Base-by-base conservation (phyloP, 192 early-diverging fungal species). In the Piromyces sp. region DNA sequence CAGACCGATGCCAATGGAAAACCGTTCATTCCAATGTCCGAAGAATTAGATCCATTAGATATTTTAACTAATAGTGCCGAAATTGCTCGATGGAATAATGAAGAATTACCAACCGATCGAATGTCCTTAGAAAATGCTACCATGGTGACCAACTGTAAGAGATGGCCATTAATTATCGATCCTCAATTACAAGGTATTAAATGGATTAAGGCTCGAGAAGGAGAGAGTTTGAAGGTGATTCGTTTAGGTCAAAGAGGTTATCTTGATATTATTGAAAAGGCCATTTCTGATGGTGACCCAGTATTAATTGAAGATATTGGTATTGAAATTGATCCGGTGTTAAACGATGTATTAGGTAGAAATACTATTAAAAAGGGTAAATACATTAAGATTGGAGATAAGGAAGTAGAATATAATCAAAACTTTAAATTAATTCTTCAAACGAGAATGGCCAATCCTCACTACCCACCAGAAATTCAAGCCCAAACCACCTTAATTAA, bases 391-490 rank as follows among this genome's bases (percentile, higher is more conserved):
- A 91, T 92, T 88, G 91, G 91, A 51, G 91, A 92, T 85, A 92
- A 92, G 80, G 91, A 92, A 87, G 90, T 92, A 28, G 91, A 92
- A 81, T 92, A 92, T 82, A 89, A 92, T 80, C 90, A 87, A 9
- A 80, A 85, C 13, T 92, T 92, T 86, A 89, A 89, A 40, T 84
- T 92, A 81, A 91, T 92, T 80, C 84, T 92, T n/a, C 91, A 92
- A 81, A 92, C 91, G 1, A 84, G 91, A 13, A 81, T 86, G 12
- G 84, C 91, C 12, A 92, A 92, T 84, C 91, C 91, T 15, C 90
- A 92, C 85, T 92, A 92, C 81, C 90, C 90, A 19, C 91, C 91
- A 29, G 91, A 92, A 86, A 92, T 92, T 82, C 91, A 92, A 83
- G 91, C 91, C 4, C 91, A 92, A 83, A 90, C 90, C 0, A 91